phyloP scores from a whole-genome alignment of 805 yeast genomes.

The Hyphopichia homilentoma region DNA sequence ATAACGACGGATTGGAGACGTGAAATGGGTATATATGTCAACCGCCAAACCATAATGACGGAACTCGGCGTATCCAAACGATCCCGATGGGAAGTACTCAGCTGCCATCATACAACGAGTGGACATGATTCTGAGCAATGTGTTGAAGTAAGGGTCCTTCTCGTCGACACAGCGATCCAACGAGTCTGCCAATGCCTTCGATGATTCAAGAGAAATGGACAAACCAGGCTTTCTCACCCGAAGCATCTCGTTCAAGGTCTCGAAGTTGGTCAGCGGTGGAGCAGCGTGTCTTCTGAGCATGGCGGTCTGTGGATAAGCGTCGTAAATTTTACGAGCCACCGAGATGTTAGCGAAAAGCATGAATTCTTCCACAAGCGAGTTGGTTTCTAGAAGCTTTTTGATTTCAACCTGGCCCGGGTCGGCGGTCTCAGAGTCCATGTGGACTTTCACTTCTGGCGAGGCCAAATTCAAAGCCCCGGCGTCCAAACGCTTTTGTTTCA shows the following conservation, averaged over 20 bases:
- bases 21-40: slow-evolving; percentile 96
- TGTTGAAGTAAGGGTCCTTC: slow-evolving; percentile 86
- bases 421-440: slow-evolving; percentile 94
- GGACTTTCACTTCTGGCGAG: slow-evolving; percentile 96
- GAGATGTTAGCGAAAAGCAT: slow-evolving; percentile 97
- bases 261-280: slow-evolving; percentile 95
- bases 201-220: slow-evolving; percentile 75
- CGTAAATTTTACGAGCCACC: slow-evolving; percentile 89
- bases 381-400: slow-evolving; percentile 82
- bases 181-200: slow-evolving; percentile 90
- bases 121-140: slow-evolving; percentile 91
- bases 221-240: slow-evolving; percentile 68
- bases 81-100: slow-evolving; percentile 91
- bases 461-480: slow-evolving; percentile 97
- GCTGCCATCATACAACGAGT: slow-evolving; percentile 99
- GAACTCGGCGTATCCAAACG: slow-evolving; percentile 85
- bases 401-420: slow-evolving; percentile 96
- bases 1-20: slow-evolving; percentile 96
- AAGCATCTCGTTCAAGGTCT: slow-evolving; percentile 82
- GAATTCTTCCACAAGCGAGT: slow-evolving; percentile 95
- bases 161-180: slow-evolving; percentile 83
- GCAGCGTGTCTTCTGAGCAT: slow-evolving; percentile 97
- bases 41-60: slow-evolving; percentile 97
- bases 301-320: slow-evolving; percentile 95
- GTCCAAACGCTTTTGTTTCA: slow-evolving; percentile 81